Percentiles rank a stretch among this genome's conserved stretches.
Conservation (phyloP, 257 asterid species). For the Solanum appendiculatum region DNA sequence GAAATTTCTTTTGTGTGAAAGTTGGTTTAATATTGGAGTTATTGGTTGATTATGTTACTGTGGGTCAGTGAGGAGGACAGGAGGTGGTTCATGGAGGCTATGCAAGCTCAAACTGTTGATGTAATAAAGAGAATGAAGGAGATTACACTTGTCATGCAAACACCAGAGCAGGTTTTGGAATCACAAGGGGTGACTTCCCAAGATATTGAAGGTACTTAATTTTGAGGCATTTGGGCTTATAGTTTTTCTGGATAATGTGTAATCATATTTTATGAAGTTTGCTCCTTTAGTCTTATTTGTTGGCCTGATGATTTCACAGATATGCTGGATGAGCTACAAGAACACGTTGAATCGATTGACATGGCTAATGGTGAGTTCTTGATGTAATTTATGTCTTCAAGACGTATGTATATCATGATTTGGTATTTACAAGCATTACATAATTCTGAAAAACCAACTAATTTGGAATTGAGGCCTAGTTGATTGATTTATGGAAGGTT, state of each 20-base stretch:
- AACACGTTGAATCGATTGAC: slow-evolving; percentile 88
- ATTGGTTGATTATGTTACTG: not conserved
- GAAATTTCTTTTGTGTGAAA: not conserved
- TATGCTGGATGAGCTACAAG: slow-evolving; percentile 90
- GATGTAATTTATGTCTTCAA: not conserved
- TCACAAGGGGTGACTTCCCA: slow-evolving; percentile 78
- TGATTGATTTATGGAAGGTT: not conserved
- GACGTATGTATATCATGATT: not conserved
- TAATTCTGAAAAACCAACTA: not conserved
- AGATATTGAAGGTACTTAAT: slow-evolving; percentile 57
- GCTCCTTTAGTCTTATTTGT: not conserved
- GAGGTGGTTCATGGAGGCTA: slow-evolving; percentile 94
- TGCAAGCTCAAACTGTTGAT: slow-evolving; percentile 86
- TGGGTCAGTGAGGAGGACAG: slow-evolving; percentile 72
- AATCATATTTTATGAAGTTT: not conserved
- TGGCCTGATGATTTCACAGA: slow-evolving; percentile 21
- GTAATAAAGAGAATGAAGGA: slow-evolving; percentile 79
- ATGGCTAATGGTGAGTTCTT: slow-evolving; percentile 81
- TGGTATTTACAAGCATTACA: not conserved
- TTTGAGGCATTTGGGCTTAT: not conserved
- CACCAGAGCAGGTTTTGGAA: slow-evolving; percentile 71
- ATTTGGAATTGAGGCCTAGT: not conserved
- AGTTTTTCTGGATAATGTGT: not conserved
- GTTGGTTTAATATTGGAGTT: not conserved
- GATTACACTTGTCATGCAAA: slow-evolving; percentile 80